These are phyloP conservation scores for Pythium sp. DNA, from an alignment of 352 stramenopile species.

Conservation along the genomic window DNA sequence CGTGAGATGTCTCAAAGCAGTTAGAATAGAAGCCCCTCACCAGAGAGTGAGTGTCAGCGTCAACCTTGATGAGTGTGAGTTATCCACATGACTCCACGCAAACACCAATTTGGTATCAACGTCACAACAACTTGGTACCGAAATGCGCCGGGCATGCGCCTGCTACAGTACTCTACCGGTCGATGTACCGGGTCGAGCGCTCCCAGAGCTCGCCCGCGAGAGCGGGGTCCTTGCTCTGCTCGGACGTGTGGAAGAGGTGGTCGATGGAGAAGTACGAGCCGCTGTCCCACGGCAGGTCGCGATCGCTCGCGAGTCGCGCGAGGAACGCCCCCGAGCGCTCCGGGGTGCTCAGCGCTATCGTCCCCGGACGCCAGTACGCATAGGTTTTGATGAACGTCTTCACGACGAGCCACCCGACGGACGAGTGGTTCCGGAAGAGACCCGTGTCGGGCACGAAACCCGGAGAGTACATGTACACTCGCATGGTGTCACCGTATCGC, in stretches of 20 bases:
- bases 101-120: background rate
- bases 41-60: background rate
- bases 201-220: constrained; percentile 32
- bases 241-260: constrained; percentile 31
- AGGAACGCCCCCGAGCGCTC: constrained; percentile 33
- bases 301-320: constrained; percentile 30
- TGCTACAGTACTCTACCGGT: constrained; percentile 2
- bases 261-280: constrained; percentile 37
- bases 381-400: constrained; percentile 30
- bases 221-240: constrained; percentile 27
- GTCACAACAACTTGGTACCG: background rate
- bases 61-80: background rate
- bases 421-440: constrained; percentile 35
- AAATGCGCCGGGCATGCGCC: background rate
- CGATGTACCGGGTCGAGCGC: constrained; percentile 18
- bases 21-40: background rate
- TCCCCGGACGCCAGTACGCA: constrained; percentile 18
- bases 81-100: background rate
- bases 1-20: background rate
- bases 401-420: constrained; percentile 23
- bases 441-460: constrained; percentile 36
- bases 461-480: constrained; percentile 36
- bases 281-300: constrained; percentile 28
- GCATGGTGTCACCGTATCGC: constrained; percentile 20
- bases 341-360: constrained; percentile 26